Percentiles rank a stretch among this genome's conserved stretches.
These are phyloP conservation scores for Monosporascus ibericus DNA, from an alignment of 2,329 filamentous ascomycete species.

Conservation along the genomic window DNA sequence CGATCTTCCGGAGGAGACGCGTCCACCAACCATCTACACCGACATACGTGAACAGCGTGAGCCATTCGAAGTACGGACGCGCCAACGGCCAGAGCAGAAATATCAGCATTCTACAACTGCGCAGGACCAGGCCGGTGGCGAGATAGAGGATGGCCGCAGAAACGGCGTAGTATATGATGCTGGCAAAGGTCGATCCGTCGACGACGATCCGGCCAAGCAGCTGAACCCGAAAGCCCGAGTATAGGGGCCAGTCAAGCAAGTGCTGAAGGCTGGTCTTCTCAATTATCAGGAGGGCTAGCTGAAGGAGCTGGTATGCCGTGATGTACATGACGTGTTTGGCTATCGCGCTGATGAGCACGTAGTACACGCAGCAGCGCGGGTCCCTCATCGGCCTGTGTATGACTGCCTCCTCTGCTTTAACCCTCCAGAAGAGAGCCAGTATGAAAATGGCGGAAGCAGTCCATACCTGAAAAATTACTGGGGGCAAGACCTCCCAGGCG, in stretches of 20 bases:
- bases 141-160: slow-evolving; percentile 7
- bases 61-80: slow-evolving; percentile 16
- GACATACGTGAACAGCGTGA: slow-evolving; percentile 4
- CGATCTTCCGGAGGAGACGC: neutral
- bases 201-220: neutral
- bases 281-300: slow-evolving; percentile 1
- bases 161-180: neutral
- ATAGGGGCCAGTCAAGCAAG: neutral
- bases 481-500: slow-evolving; percentile 13
- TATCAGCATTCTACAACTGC: slow-evolving; percentile 4
- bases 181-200: neutral
- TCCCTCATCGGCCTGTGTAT: slow-evolving; percentile 8
- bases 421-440: slow-evolving; percentile 11
- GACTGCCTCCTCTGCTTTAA: slow-evolving; percentile 11
- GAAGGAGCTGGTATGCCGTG: slow-evolving; percentile 19
- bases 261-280: neutral
- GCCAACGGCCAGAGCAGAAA: slow-evolving; percentile 4
- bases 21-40: slow-evolving; percentile 2
- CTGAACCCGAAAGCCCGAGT: neutral
- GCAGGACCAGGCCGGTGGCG: slow-evolving; percentile 10
- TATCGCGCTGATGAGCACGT: slow-evolving; percentile 17
- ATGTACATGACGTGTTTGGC: slow-evolving; percentile 18
- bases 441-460: slow-evolving; percentile 14
- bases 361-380: slow-evolving; percentile 6
- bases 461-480: slow-evolving; percentile 11